Evolutionary conservation across 2,329 filamentous ascomycete species (phyloP), one percentile per base, ranked within the genome.

Genomic region (Pseudohalonectria lignicola): DNA sequence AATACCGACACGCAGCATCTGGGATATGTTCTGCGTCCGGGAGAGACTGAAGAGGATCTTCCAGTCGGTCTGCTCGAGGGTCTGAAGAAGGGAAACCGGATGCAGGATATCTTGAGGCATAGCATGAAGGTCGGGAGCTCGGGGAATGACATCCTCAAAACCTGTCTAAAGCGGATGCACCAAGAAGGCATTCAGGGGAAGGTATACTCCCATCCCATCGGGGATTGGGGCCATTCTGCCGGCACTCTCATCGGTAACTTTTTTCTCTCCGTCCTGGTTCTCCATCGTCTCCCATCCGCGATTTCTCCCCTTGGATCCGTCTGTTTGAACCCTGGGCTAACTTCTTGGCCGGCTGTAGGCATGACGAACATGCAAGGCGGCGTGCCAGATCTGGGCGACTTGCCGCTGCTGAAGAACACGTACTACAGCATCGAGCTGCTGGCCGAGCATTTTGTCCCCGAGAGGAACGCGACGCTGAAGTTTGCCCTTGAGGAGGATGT

Each of bases 381-480:
- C n/a, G 67, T 70, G 5, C 62, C 64, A 1, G 53, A 64, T 5
- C 48, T 69, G 1, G 67, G 67, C 9, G 65, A 70, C 26, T 44
- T 69, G 32, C 63, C 62, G 0, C 44, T 69, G 11, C 46, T 70
- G 29, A 51, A 60, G 35, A 51, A 63, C 31, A 68, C 59, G 8
- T 70, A 67, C 48, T 69, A 68, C 48, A 70, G 66, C 49, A 56
- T 70, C 37, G 66, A 71, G 50, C 57, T 71, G n/a, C 58, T 56
- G 37, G 67, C 64, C 3, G 59, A 65, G 48, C 61, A 67, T 44
- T 66, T 60, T 39, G 61, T 69, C 7, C 60, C 61, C 0, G 66
- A 69, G 47, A 47, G 49, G 18, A 66, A 67, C 40, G 50, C 47
- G 43, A 66, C 63, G 1, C 48, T 68, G 26, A 47, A 54, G n/a